Evolutionary conservation across 441 rosid genomes (phyloP), one percentile per base, ranked within the genome.

Genomic region (Oxalis stricta): DNA sequence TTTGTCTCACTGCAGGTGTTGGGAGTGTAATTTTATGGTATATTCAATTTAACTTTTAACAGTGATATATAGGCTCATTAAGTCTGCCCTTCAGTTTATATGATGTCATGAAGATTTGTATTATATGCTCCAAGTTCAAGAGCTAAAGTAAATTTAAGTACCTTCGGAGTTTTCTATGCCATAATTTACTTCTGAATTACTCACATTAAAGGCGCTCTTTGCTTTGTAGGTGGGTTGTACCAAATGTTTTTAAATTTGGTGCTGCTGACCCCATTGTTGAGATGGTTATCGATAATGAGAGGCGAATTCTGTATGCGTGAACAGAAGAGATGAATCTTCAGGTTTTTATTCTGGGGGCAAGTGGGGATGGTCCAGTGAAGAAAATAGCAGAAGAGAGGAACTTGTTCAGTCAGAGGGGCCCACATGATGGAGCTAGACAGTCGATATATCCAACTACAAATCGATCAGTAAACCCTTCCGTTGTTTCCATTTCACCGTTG

Each of bases 281-380:
- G 64, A 72, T 86, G 95, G 92, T 81, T 62, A 55, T 81, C 42
- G 99, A 91, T 68, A 74, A 84, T 64, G 95, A 86, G 63, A 73
- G 99, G 57, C 91, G 81, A 42, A 75, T 86, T 57, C 58, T 86
- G 60, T 91, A 79, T 77, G 82, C 92, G 44, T 75, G 92, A 56
- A 79, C 91, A 22, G 96, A 91, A 57, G 99, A 84, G 41, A 84
- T 74, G 86, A 91, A 86, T 60, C 81, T 91, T 59, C 99, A 86
- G 62, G 96, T 76, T 55, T 91, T 71, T 69, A 60, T 71, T 52
- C 38, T 79, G 48, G 91, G 83, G 53, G 64, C 84, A 53, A 60
- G 63, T 66, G 94, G 88, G 57, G 94, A 79, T 41, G 85, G 99
- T 42, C 63, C 79, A 18, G 62, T 86, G 64, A 91, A 77, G 70